Evolutionary conservation across 306 rosid genomes (phyloP).

Genomic region (Rosa multiflora): DNA sequence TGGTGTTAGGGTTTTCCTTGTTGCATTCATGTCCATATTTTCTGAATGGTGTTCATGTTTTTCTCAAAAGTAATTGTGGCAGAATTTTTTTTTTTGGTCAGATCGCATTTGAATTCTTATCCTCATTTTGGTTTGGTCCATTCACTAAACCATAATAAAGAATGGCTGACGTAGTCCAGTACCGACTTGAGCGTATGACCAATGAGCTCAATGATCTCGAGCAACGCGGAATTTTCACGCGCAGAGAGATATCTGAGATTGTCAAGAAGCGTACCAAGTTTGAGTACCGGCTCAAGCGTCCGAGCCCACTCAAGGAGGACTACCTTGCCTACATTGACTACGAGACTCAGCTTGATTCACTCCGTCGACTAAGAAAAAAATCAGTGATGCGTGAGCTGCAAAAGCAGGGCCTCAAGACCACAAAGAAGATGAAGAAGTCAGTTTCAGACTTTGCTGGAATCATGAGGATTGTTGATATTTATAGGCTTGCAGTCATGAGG

Average conservation of each 20-base stretch:
- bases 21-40: not conserved
- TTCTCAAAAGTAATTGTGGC: not conserved
- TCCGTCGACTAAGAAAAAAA: conserved; percentile 47
- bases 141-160: not conserved
- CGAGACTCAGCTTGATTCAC: conserved; percentile 51
- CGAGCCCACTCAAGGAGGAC: conserved; percentile 59
- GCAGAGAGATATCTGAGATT: conserved; percentile 50
- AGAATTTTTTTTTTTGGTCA: not conserved
- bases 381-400: conserved; percentile 33
- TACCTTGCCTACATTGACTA: conserved; percentile 49
- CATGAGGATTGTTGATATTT: conserved; percentile 41
- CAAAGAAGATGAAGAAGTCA: conserved; percentile 41
- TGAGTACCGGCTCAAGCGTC: conserved; percentile 60
- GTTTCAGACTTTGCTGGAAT: conserved; percentile 45
- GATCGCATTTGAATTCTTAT: not conserved
- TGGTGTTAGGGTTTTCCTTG: not conserved
- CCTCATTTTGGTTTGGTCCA: not conserved
- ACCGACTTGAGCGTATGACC: conserved; percentile 58
- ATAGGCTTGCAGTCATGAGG: conserved; percentile 42
- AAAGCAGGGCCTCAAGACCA: conserved; percentile 29
- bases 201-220: conserved; percentile 60
- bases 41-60: not conserved
- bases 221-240: conserved; percentile 44
- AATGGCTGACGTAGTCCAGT: conserved; percentile 68
- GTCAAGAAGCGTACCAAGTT: conserved; percentile 61